A percentile compares a stretch with the other conserved stretches of the same genome.
phyloP scores from a whole-genome alignment of 2,329 filamentous ascomycete genomes.

The Bipolaris zeicola region DNA sequence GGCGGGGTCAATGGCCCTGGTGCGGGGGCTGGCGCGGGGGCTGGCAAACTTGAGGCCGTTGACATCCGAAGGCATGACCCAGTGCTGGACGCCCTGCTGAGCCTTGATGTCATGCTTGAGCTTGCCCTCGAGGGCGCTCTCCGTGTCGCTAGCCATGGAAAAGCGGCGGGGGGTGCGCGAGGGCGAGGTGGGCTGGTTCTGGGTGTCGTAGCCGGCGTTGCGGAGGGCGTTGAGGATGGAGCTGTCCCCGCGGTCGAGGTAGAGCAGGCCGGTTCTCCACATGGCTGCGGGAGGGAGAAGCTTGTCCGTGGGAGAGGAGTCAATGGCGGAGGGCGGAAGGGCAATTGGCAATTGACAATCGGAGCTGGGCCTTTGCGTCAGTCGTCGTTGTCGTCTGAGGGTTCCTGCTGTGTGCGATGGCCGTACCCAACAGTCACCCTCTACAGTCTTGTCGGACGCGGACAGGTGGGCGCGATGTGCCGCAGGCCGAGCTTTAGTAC shows the following conservation, averaged over 20 bases:
- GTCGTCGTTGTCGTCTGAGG: constrained; percentile 20
- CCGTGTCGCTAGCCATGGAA: constrained; percentile 23
- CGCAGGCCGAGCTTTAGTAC: constrained; percentile 22
- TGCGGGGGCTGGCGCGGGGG: constrained; percentile 16
- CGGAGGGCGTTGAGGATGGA: constrained; percentile 28
- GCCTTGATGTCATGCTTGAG: constrained; percentile 15
- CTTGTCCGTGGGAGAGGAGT: too few species aligned
- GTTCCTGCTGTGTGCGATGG: constrained; percentile 18
- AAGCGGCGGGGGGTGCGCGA: constrained; percentile 22
- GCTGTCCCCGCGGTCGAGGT: constrained; percentile 32
- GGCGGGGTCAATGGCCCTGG: constrained; percentile 14
- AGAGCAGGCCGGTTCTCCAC: constrained; percentile 30
- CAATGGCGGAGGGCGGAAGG: too few species aligned
- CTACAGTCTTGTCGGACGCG: constrained; percentile 20
- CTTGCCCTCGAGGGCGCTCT: constrained; percentile 16
- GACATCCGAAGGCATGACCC: constrained; percentile 17
- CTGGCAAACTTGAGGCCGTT: constrained; percentile 24
- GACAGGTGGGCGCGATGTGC: constrained; percentile 20
- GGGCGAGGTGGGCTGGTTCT: constrained; percentile 21
- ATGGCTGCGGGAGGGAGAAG: constrained; percentile 9
- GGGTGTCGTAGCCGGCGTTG: constrained; percentile 26
- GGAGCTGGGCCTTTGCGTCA: too few species aligned
- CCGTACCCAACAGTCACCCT: constrained; percentile 22
- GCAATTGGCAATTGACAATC: too few species aligned
- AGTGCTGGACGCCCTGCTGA: constrained; percentile 19